Evolutionary conservation across 2,329 filamentous ascomycete genomes (phyloP).

Genomic region (Seiridium cupressi): DNA sequence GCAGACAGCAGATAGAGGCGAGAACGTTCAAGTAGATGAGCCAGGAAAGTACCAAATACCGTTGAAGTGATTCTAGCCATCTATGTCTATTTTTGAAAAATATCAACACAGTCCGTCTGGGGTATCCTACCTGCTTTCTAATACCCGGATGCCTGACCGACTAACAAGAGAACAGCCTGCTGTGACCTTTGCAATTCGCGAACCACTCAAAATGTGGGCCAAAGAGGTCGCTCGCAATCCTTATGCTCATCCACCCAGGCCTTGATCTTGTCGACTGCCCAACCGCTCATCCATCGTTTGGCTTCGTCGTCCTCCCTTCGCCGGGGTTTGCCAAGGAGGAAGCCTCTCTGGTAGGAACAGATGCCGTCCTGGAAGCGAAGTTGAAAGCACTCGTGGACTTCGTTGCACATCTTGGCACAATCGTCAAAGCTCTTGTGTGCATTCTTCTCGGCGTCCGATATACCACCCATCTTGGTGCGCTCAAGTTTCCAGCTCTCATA

Average conservation of each 20-base stretch:
- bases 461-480: slow-evolving; percentile 29
- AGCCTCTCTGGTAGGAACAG: slow-evolving; percentile 32
- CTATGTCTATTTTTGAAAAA: too few species aligned
- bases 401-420: slow-evolving; percentile 44
- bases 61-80: too few species aligned
- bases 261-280: slow-evolving; percentile 38
- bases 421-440: slow-evolving; percentile 40
- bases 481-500: slow-evolving; percentile 30
- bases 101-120: too few species aligned
- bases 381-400: slow-evolving; percentile 35
- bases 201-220: neutral
- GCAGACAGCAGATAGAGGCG: too few species aligned
- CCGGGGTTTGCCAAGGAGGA: slow-evolving; percentile 38
- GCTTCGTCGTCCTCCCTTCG: slow-evolving; percentile 25
- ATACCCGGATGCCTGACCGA: too few species aligned
- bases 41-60: too few species aligned
- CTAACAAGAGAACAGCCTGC: too few species aligned
- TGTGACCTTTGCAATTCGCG: too few species aligned
- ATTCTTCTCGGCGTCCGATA: slow-evolving; percentile 34
- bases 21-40: too few species aligned
- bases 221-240: slow-evolving; percentile 24
- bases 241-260: slow-evolving; percentile 36
- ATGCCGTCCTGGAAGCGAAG: slow-evolving; percentile 37
- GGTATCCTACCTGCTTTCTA: too few species aligned
- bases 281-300: slow-evolving; percentile 36